Percentiles rank a stretch among this genome's conserved stretches.
Evolutionary conservation across 345 rosid genomes (phyloP).

Genomic region (Syzygium aqueum): DNA sequence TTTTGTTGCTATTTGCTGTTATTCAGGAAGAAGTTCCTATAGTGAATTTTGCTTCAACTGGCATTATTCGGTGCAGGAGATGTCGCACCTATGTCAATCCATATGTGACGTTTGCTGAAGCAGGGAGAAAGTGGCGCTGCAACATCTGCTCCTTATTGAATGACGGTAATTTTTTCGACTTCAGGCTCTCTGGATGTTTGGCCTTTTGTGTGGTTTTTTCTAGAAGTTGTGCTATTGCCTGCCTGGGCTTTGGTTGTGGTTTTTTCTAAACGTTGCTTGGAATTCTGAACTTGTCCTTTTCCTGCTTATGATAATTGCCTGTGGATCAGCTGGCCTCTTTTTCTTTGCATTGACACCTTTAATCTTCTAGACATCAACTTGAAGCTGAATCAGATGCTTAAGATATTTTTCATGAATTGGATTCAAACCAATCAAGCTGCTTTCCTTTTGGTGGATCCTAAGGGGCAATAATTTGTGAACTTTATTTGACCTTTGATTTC

Average conservation of each 20-base stretch:
- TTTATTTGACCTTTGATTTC: neutral
- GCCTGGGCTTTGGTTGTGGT: neutral
- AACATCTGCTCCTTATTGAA: constrained; percentile 86
- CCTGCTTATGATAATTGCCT: neutral
- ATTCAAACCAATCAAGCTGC: neutral
- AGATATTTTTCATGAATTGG: neutral
- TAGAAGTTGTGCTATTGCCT: neutral
- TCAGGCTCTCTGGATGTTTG: neutral
- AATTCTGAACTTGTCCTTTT: neutral
- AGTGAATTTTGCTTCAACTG: constrained; percentile 72
- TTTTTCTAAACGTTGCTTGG: neutral
- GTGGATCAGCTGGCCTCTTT: neutral
- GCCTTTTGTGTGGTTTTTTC: neutral
- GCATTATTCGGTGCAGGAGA: constrained; percentile 96
- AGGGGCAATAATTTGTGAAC: neutral
- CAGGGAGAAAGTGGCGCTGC: constrained; percentile 99
- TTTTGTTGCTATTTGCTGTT: constrained; percentile 6
- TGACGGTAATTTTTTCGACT: constrained; percentile 55
- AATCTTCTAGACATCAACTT: neutral
- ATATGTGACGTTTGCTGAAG: constrained; percentile 76
- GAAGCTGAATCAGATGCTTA: neutral
- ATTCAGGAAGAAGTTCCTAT: constrained; percentile 91
- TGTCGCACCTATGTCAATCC: constrained; percentile 99
- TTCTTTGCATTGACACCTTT: neutral
- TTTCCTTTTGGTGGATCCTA: neutral